Evolutionary conservation across 768 basidiomycete genomes (phyloP).

Genomic region (Daedaleopsis nitida): DNA sequence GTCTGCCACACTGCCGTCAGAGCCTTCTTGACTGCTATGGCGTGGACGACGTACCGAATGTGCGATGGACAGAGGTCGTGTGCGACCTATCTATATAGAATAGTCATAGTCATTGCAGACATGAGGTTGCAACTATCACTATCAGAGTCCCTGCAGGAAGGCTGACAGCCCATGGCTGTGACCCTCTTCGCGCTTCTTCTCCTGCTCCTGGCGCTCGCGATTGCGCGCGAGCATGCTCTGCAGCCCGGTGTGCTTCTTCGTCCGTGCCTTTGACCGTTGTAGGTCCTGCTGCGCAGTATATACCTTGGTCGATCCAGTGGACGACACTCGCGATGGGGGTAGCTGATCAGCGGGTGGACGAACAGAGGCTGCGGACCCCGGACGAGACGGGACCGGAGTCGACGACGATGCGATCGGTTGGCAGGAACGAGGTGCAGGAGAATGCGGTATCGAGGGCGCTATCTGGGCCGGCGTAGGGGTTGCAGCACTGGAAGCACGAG

Average conservation of each 20-base stretch:
- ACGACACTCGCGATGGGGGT: background rate
- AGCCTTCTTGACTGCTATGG: too few species aligned
- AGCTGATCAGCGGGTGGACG: background rate
- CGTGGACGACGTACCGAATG: too few species aligned
- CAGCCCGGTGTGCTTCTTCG: slow-evolving; percentile 59
- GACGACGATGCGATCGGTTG: slow-evolving; percentile 4
- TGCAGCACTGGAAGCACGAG: slow-evolving; percentile 2
- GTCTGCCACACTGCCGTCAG: too few species aligned
- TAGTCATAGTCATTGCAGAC: background rate
- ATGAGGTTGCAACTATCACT: background rate
- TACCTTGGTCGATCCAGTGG: background rate
- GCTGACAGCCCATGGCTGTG: slow-evolving; percentile 49
- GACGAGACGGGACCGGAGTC: slow-evolving; percentile 13
- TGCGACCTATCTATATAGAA: background rate
- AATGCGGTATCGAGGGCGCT: background rate
- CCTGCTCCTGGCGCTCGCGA: slow-evolving; percentile 50
- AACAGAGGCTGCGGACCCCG: slow-evolving; percentile 3
- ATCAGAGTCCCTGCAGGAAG: slow-evolving; percentile 49
- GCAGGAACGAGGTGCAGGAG: slow-evolving; percentile 3
- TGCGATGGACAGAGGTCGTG: background rate
- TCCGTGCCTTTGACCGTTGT: slow-evolving; percentile 34
- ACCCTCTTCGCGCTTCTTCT: slow-evolving; percentile 33
- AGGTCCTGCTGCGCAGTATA: background rate
- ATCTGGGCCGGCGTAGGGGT: background rate
- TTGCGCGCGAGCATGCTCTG: slow-evolving; percentile 68